Conservation (phyloP, 2,329 filamentous ascomycete species). For the Botrytis elliptica region DNA sequence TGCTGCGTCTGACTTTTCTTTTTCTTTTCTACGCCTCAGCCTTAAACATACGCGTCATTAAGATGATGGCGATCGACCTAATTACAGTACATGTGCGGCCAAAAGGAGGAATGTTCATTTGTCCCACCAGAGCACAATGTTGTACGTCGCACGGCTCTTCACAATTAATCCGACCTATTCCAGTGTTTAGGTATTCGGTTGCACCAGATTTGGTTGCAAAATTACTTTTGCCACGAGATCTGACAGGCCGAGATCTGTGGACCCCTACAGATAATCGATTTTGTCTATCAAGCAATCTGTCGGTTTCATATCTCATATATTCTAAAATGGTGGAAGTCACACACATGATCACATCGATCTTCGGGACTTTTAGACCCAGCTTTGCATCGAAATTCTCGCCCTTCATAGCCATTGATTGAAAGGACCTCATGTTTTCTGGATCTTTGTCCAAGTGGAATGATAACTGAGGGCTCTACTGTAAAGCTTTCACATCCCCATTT, state of each 20-base stretch:
- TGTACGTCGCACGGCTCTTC: not conserved
- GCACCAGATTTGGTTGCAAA: slow-evolving; percentile 8
- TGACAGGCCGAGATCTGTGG: not conserved
- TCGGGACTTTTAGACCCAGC: not conserved
- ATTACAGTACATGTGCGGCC: not conserved
- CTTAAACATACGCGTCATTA: slow-evolving; percentile 10
- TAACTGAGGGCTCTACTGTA: not conserved
- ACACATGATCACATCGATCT: not conserved
- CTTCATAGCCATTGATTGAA: not conserved
- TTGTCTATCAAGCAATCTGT: not conserved
- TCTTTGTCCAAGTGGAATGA: not conserved
- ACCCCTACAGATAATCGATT: not conserved
- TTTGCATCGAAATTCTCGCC: not conserved
- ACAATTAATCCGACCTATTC: not conserved
- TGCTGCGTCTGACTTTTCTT: not conserved
- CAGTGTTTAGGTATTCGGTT: slow-evolving; percentile 10
- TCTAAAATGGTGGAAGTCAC: not conserved
- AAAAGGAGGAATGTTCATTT: not conserved
- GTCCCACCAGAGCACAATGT: not conserved
- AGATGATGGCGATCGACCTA: not conserved
- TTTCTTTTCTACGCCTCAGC: not conserved
- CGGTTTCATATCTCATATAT: not conserved
- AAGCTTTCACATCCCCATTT: not conserved
- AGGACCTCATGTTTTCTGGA: not conserved
- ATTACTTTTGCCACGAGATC: slow-evolving; percentile 3